Base-by-base conservation (phyloP, 2,329 filamentous ascomycete species). In the Dothistroma pini region DNA sequence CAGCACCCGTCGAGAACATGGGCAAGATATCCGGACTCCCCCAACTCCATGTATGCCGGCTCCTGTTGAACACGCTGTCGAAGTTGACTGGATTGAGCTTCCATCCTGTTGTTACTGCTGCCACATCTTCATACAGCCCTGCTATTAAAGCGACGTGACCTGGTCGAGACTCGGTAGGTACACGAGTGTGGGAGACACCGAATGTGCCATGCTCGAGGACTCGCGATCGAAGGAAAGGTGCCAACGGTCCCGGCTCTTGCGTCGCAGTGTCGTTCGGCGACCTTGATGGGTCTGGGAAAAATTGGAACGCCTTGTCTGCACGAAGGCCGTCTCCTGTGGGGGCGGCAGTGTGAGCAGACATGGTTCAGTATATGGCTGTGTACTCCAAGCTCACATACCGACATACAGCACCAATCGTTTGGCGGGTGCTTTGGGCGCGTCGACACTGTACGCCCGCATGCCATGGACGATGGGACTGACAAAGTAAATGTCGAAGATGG, bases 401-500 rank as follows among this genome's bases (percentile, higher is more conserved):
- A 99, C 96, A 75, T 96, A 96, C 31, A 99, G 84, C 54, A 99
- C 89, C 60, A 99, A 83, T 65, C 95, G 86, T 76, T 95, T 91
- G 5, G 96, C 93, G 1, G 95, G 95, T 22, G 93, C 85, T 75
- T 88, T 65, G 21, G 55, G 84, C 78, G 87, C 82, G 62, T 92
- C 85, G 41, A 96, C 81, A 51, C 81, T 79, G 76, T 91, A 93
- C 62, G 92, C 84, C 71, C 84, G 86, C 95, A 99, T 99, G 73
- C 95, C 95, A 80, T 89, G 90, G 58, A 97, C 95, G 69, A 99
- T 95, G 22, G 95, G 95, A 75, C 92, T 97, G 73, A 97, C 92
- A 74, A 99, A 99, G 78, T 99, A 97, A 66, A 97, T 95, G 76
- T 97, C 93, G 78, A 99, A 99, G 72, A 97, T 97, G 62, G 92